A percentile compares a stretch with the other conserved stretches of the same genome.
Evolutionary conservation across 805 yeast species (phyloP).

Genomic region (Cyberlindnera euphorbiiphila): DNA sequence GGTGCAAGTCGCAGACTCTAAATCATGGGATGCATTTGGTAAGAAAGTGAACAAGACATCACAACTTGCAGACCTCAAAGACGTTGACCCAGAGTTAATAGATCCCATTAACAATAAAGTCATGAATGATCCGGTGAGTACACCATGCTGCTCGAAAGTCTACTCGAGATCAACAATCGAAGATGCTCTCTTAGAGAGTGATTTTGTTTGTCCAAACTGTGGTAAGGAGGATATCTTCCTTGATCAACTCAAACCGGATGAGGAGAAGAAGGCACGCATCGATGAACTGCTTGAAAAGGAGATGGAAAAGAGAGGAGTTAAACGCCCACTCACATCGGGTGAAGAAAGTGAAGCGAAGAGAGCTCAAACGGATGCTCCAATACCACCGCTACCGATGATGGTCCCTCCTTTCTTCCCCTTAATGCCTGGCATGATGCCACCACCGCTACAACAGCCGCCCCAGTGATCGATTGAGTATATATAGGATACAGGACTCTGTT

Average conservation of each 20-base stretch:
- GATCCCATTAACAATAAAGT: slow-evolving; percentile 71
- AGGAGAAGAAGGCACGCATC: slow-evolving; percentile 53
- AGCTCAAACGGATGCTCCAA: slow-evolving; percentile 9
- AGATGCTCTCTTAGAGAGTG: slow-evolving; percentile 66
- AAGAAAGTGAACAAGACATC: slow-evolving; percentile 40
- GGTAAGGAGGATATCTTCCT: slow-evolving; percentile 65
- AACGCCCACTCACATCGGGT: slow-evolving; percentile 16
- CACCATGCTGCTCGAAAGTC: slow-evolving; percentile 70
- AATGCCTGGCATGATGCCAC: slow-evolving; percentile 15
- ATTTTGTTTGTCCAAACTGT: slow-evolving; percentile 90
- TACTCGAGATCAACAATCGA: slow-evolving; percentile 64
- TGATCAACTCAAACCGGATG: slow-evolving; percentile 65
- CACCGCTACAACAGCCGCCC: slow-evolving; percentile 3
- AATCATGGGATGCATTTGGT: slow-evolving; percentile 86
- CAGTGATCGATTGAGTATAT: too few species aligned
- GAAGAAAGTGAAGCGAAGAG: slow-evolving; percentile 15
- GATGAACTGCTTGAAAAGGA: slow-evolving; percentile 43
- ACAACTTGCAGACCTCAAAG: slow-evolving; percentile 27
- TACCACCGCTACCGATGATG: slow-evolving; percentile 13
- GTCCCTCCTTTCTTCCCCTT: slow-evolving; percentile 16
- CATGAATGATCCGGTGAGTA: slow-evolving; percentile 67
- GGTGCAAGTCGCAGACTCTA: slow-evolving; percentile 89
- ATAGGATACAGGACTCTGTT: too few species aligned
- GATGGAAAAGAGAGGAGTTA: slow-evolving; percentile 30
- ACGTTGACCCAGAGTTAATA: slow-evolving; percentile 52